Base-by-base conservation (phyloP, 768 basidiomycete species). In the Termitomyces sp. region DNA sequence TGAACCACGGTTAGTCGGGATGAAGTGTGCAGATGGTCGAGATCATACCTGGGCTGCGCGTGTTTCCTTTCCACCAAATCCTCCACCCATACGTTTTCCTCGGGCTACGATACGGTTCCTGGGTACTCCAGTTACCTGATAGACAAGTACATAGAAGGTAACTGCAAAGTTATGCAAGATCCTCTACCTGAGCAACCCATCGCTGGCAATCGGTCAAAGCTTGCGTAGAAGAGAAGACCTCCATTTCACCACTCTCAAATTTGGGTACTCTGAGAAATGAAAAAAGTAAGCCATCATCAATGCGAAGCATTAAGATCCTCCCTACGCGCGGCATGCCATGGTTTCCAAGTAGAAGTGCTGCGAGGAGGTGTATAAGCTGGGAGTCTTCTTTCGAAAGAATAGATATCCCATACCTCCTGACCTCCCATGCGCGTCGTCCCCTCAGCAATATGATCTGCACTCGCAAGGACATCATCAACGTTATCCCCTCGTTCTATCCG, bases 331-430 rank as follows among this genome's bases (percentile, higher is more conserved):
- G 38, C 64, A 65, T 16, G 64, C 55, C 64, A 65, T 65, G 8
- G 64, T 65, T 44, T 65, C 64, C 51, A 65, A 46, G 35, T 65
- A 65, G 16, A 65, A 65, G 28, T 65, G 64, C 64, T 65, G 51
- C 28, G 3, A 36, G 50, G 15, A 35, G 12, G 16, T 48, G 8
- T 16, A 38, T 42, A 13, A 28, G 15, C 40, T 20, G 48, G 32
- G 20, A 12, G 8, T 18, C 3, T 4, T 15, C 22, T 7, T 11
- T 28, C 2, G 12, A 28, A 22, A 20, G 11, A 7, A 40, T 4
- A 53, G 16, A n/a, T 46, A 28, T 33, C n/a, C 8, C 8, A 13
- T 24, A 65, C 64, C 58, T 65, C 64, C 22, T 65, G 64, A 22
- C 64, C 61, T n/a, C 64, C 64, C 58, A 60, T 62, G 22, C 61